Evolutionary conservation across 164 flowering plant genomes (phyloP), one percentile per base, ranked within the genome.

Genomic region (Aristolochia fimbriata): DNA sequence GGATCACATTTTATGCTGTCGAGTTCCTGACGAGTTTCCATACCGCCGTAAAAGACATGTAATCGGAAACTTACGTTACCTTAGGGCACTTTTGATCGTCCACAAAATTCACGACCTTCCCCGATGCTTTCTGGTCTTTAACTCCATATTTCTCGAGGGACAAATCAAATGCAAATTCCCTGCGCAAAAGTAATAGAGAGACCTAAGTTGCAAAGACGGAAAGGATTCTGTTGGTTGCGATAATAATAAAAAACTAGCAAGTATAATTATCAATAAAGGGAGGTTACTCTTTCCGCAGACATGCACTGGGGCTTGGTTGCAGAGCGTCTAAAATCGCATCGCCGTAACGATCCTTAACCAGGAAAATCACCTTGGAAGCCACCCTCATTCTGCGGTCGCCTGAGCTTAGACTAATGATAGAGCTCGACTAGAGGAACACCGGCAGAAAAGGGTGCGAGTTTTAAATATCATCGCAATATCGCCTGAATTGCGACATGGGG

Each of bases 131-230:
- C n/a, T 25, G 47, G 51, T 77, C 79, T 62, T 56, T 69, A 62
- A 87, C 79, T 31, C 86, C 91, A 20, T 87, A 87, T 51, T 56
- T 70, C 50, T 81, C 84, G 69, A 87, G 62, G 0, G 95, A 64
- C 0, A 81, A 70, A 65, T 79, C 83, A 33, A 87, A 82, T 4
- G 70, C 64, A 6, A 75, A 73, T 51, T 80, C 78, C 23, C 91
- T 85, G 77, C 51, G 37, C 57, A 59, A n/a, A 50, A 3, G 49
- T 46, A 52, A n/a, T 0, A 0, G 49, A 12, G 5, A 13, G 16
- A 43, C 17, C 15, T 24, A 24, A 46, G 20, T 30, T 2, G 13
- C 12, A 51, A 22, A 9, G 15, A 33, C 43, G 17, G 37, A n/a
- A 25, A 51, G 17, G 4, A 22, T 2, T 17, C 15, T 20, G 43